phyloP scores from a whole-genome alignment of 108 stramenopile genomes.

The Conticribra weissflogii region DNA sequence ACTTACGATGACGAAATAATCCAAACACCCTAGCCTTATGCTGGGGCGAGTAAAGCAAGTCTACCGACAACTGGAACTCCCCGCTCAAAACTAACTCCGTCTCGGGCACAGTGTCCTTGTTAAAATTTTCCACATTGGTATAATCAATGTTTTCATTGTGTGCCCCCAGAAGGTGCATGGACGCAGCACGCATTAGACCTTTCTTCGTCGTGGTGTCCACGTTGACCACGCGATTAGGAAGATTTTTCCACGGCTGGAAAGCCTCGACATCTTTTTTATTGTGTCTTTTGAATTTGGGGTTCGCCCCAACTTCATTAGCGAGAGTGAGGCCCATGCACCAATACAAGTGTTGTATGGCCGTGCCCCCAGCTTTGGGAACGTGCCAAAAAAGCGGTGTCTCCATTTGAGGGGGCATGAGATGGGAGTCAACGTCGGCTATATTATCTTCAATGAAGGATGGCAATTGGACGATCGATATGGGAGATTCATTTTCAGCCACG shows the following conservation, averaged over 20 bases:
- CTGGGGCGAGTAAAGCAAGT: conserved; percentile 1
- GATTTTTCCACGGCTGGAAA: conserved; percentile 19
- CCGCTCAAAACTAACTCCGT: conserved; percentile 9
- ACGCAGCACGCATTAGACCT: conserved; percentile 16
- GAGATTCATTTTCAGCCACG: too few species aligned
- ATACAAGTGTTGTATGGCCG: conserved; percentile 13
- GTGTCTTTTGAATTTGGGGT: conserved; percentile 10
- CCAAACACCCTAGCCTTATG: conserved; percentile 22
- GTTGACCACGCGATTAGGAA: conserved; percentile 3
- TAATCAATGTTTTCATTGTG: not conserved
- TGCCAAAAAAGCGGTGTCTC: conserved; percentile 34
- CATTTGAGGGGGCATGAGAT: not conserved
- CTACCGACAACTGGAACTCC: not conserved
- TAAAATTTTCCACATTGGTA: not conserved
- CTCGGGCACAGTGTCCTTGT: not conserved
- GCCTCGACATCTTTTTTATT: conserved; percentile 1
- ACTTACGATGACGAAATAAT: conserved; percentile 18
- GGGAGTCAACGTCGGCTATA: not conserved
- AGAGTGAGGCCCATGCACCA: conserved; percentile 18
- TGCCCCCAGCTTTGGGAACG: conserved; percentile 19
- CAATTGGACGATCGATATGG: too few species aligned
- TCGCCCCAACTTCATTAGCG: conserved; percentile 16
- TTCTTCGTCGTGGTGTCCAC: conserved; percentile 13
- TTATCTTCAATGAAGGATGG: not conserved
- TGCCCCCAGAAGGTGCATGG: not conserved